phyloP scores from a whole-genome alignment of 345 rosid species.

The Hypericum androsaemum region DNA sequence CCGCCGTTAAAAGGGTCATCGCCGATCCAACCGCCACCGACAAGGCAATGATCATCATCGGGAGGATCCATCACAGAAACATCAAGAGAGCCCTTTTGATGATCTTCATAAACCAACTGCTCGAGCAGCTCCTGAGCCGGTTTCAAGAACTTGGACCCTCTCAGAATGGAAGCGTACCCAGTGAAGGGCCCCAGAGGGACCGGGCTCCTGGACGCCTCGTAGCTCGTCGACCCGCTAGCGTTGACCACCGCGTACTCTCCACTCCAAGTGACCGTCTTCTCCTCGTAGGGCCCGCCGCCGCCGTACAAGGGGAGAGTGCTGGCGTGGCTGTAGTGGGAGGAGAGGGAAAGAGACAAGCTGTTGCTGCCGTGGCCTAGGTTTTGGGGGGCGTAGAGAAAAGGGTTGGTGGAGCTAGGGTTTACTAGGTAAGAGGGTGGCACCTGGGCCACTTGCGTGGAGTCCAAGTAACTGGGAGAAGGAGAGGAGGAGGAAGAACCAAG shows the following conservation, averaged over 20 bases:
- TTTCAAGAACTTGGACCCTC: slow-evolving; percentile 75
- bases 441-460: slow-evolving; percentile 10
- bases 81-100: slow-evolving; percentile 27
- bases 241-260: slow-evolving; percentile 30
- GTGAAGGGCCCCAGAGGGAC: slow-evolving; percentile 70
- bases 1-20: slow-evolving; percentile 27
- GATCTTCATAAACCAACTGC: slow-evolving; percentile 39
- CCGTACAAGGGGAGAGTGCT: slow-evolving; percentile 37
- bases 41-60: slow-evolving; percentile 27
- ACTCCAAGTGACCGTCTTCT: slow-evolving; percentile 6
- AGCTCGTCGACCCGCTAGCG: slow-evolving; percentile 23
- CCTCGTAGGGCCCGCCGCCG: slow-evolving; percentile 31
- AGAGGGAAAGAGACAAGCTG: slow-evolving; percentile 56
- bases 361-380: slow-evolving; percentile 20
- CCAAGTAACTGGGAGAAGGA: slow-evolving; percentile 20
- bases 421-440: slow-evolving; percentile 40
- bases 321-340: slow-evolving; percentile 42
- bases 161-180: slow-evolving; percentile 67
- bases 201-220: slow-evolving; percentile 41
- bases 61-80: slow-evolving; percentile 48
- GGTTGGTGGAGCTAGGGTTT: slow-evolving; percentile 39
- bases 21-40: slow-evolving; percentile 16
- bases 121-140: slow-evolving; percentile 82
- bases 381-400: slow-evolving; percentile 39
- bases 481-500: slow-evolving; percentile 12